Evolutionary conservation across 208 protist genomes (phyloP), one percentile per base, ranked within the genome.

Genomic region (Acanthamoeba royreba): DNA sequence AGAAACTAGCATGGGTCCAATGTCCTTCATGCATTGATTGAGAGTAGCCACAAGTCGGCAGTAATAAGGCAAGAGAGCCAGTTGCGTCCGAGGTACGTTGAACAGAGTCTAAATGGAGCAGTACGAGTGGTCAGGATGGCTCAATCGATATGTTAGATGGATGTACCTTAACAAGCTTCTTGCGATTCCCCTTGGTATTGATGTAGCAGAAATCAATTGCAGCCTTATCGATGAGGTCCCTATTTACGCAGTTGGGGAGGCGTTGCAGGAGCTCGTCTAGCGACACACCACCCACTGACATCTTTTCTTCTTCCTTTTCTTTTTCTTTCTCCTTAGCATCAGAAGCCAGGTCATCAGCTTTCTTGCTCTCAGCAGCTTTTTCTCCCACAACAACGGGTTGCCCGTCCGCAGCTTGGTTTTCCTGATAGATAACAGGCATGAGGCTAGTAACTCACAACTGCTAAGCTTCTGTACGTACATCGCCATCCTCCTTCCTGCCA

Each of bases 61-160:
- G 72, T 96, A 97, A 38, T 96, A 97, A 19, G 96, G 96, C 47
- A 97, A 79, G 28, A 97, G 66, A 1, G 89, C 96, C n/a, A 96
- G 72, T 35, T 79, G 58, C 0, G 35, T 97, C 45, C 94, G 35
- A 5, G 93, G 58, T 9, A 96, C 96, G 47, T 69, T 74, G 77
- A 96, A 97, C 28, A 97, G 49, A 4, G 92, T 58, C 63, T 94
- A 33, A 92, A 9, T 42, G 63, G 1, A 45, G 11, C 40, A 13
- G 7, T 40, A 79, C 19, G 25, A 74, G 38, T 77, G 33, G 55
- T 77, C 8, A 88, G 3, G 49, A 53, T 11, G 22, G 40, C n/a
- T n/a, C n/a, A n/a, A n/a, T n/a, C n/a, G n/a, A n/a, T n/a, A n/a
- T n/a, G n/a, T n/a, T n/a, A n/a, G 33, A 83, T 15, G 7, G 38